Evolutionary conservation across 495 filamentous ascomycete species (phyloP).

Genomic region (Lasiosphaeriaceae sp.): DNA sequence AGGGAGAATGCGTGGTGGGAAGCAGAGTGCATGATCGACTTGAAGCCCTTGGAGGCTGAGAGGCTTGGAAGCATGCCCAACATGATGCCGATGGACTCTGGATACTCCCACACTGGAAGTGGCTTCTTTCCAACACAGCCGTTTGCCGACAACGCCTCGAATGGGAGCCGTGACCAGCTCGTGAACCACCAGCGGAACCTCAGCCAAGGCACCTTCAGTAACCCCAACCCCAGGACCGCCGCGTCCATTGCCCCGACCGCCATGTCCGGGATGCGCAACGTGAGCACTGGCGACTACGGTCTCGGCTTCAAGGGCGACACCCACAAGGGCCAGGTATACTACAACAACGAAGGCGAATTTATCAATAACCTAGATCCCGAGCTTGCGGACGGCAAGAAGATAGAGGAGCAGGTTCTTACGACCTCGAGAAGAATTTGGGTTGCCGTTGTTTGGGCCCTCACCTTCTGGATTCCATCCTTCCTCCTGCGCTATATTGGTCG

Average conservation of each 20-base stretch:
- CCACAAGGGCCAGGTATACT: constrained; percentile 66
- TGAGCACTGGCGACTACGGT: constrained; percentile 74
- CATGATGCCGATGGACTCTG: constrained; percentile 55
- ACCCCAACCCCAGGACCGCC: constrained; percentile 44
- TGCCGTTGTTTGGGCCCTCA: constrained; percentile 74
- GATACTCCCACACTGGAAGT: constrained; percentile 61
- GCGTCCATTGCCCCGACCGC: constrained; percentile 71
- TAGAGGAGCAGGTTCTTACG: constrained; percentile 66
- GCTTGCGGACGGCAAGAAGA: constrained; percentile 67
- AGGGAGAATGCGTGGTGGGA: constrained; percentile 96
- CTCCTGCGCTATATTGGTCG: constrained; percentile 74
- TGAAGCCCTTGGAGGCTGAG: constrained; percentile 60
- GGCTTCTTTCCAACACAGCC: constrained; percentile 66
- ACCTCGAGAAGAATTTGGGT: constrained; percentile 71
- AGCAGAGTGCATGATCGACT: constrained; percentile 91
- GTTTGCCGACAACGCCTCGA: constrained; percentile 55
- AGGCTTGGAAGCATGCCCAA: constrained; percentile 41
- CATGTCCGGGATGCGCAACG: constrained; percentile 61
- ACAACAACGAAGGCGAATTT: constrained; percentile 57
- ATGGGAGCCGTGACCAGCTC: constrained; percentile 69
- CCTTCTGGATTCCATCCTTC: constrained; percentile 94
- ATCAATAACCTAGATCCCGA: constrained; percentile 64
- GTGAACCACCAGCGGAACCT: constrained; percentile 59
- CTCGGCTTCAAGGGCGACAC: constrained; percentile 82
- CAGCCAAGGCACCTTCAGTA: constrained; percentile 50